Evolutionary conservation across 345 rosid genomes (phyloP).

Genomic region (Eucalyptus microcorys): DNA sequence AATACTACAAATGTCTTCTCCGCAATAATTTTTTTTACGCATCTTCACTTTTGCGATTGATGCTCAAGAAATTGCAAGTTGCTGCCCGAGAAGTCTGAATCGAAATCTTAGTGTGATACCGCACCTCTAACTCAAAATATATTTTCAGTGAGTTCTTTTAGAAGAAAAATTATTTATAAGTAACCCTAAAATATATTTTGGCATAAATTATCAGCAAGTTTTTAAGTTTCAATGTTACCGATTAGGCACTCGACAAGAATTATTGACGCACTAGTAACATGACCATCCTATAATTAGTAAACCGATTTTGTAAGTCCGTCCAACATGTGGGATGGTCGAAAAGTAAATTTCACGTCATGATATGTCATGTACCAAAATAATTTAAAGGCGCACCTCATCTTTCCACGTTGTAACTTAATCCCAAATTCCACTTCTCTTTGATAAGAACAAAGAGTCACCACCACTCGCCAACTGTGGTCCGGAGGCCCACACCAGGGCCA

Average conservation of each 20-base stretch:
- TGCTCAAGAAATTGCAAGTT: background rate
- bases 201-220: too few relatives aligned
- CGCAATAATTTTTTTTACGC: background rate
- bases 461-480: background rate
- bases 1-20: background rate
- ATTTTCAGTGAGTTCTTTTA: too few relatives aligned
- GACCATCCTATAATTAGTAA: too few relatives aligned
- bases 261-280: too few relatives aligned
- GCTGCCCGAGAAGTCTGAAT: background rate
- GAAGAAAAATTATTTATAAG: too few relatives aligned
- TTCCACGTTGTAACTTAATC: background rate
- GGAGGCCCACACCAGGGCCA: background rate
- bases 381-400: background rate
- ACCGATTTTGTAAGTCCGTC: background rate
- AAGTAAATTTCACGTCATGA: background rate
- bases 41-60: background rate
- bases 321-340: too few relatives aligned
- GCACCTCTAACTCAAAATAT: background rate
- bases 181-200: too few relatives aligned
- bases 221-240: too few relatives aligned
- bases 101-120: rapidly evolving
- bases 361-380: background rate
- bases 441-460: background rate
- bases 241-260: too few relatives aligned
- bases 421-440: background rate